Conservation (phyloP, 2,329 filamentous ascomycete species). For the Penicillium digitatum region DNA sequence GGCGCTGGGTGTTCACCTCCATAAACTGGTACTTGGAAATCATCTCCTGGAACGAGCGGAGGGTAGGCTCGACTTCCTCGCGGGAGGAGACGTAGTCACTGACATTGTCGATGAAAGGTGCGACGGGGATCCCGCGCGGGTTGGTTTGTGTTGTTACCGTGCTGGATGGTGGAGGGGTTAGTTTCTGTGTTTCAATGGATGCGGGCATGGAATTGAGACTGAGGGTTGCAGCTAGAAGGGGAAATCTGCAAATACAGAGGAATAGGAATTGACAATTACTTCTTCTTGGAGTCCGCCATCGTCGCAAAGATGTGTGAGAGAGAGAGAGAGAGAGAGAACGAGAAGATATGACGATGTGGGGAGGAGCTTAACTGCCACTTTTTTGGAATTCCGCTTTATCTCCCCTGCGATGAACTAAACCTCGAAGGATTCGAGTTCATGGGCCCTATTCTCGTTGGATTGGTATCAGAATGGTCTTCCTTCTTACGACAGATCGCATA, state of each 20-base stretch:
- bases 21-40: slow-evolving; percentile 98
- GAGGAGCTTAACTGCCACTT: slow-evolving; percentile 27
- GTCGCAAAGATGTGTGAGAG: slow-evolving; percentile 11
- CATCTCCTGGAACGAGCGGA: slow-evolving; percentile 47
- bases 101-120: slow-evolving; percentile 48
- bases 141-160: slow-evolving; percentile 37
- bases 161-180: slow-evolving; percentile 21
- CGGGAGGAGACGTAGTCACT: slow-evolving; percentile 46
- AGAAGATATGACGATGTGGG: slow-evolving; percentile 22
- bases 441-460: not conserved
- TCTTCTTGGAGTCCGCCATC: slow-evolving; percentile 34
- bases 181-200: not conserved
- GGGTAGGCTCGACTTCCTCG: slow-evolving; percentile 45
- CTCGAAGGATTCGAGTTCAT: not conserved
- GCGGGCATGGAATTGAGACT: not conserved
- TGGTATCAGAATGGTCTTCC: slow-evolving; percentile 38
- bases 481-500: slow-evolving; percentile 40
- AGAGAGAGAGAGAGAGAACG: slow-evolving; percentile 8
- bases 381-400: slow-evolving; percentile 19
- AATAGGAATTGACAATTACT: slow-evolving; percentile 17
- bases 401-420: not conserved
- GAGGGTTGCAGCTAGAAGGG: not conserved
- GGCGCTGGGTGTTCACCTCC: slow-evolving; percentile 86
- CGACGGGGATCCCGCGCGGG: slow-evolving; percentile 45
- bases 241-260: not conserved